phyloP scores from a whole-genome alignment of 2,329 filamentous ascomycete species.

The Cladorrhinum sp. region DNA sequence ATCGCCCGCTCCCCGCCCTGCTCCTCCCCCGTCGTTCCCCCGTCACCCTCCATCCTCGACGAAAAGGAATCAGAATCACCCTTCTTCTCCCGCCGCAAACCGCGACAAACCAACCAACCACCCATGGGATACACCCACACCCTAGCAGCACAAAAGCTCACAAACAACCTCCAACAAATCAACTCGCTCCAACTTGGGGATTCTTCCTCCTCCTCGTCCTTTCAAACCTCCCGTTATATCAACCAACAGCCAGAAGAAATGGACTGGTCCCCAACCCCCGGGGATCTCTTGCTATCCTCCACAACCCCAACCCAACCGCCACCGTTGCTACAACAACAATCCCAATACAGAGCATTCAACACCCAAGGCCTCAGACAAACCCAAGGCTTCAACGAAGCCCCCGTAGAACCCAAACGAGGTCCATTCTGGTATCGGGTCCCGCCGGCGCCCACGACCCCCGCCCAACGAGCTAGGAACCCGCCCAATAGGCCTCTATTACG shows the following conservation, averaged over 20 bases:
- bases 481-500: slow-evolving; percentile 53
- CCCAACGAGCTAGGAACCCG: slow-evolving; percentile 60
- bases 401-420: slow-evolving; percentile 41
- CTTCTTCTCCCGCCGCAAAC: neutral
- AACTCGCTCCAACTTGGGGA: slow-evolving; percentile 16
- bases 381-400: slow-evolving; percentile 45
- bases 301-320: neutral
- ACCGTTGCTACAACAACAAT: slow-evolving; percentile 30
- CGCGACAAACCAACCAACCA: neutral
- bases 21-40: slow-evolving; percentile 17
- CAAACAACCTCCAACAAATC: slow-evolving; percentile 14
- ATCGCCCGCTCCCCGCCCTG: slow-evolving; percentile 34
- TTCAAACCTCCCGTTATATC: slow-evolving; percentile 15
- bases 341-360: slow-evolving; percentile 55
- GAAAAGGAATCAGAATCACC: neutral
- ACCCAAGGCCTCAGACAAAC: slow-evolving; percentile 39
- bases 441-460: slow-evolving; percentile 64
- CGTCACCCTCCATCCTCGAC: slow-evolving; percentile 6
- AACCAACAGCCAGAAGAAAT: slow-evolving; percentile 52
- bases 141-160: slow-evolving; percentile 15
- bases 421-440: slow-evolving; percentile 71
- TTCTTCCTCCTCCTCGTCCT: slow-evolving; percentile 11
- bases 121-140: slow-evolving; percentile 20
- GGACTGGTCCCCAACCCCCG: slow-evolving; percentile 66
- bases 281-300: neutral